These are phyloP conservation scores for Suillus ampliporus DNA, from an alignment of 768 basidiomycete species.

Conservation along the genomic window DNA sequence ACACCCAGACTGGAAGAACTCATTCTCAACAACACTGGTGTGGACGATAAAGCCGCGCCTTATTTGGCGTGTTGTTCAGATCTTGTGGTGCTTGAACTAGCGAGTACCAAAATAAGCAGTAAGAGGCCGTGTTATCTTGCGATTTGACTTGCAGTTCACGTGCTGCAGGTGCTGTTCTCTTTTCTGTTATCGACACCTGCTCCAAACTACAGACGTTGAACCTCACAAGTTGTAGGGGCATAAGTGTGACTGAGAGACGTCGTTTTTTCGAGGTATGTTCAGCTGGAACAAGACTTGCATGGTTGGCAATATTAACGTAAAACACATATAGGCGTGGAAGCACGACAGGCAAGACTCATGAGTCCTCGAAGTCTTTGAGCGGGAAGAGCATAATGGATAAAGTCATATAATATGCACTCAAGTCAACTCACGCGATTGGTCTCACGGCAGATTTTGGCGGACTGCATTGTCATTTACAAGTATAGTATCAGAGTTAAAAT, in stretches of 20 bases:
- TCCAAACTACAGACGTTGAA: slow-evolving; percentile 56
- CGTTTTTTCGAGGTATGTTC: slow-evolving; percentile 66
- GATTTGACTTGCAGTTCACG: slow-evolving; percentile 1
- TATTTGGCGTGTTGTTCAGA: slow-evolving; percentile 58
- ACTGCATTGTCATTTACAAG: not conserved
- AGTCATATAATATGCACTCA: not conserved
- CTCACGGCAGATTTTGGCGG: not conserved
- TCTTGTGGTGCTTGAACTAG: slow-evolving; percentile 55
- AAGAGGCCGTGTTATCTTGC: slow-evolving; percentile 22
- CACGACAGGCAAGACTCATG: slow-evolving; percentile 18
- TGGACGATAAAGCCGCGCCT: slow-evolving; percentile 60
- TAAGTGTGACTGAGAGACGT: slow-evolving; percentile 61
- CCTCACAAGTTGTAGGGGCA: slow-evolving; percentile 70
- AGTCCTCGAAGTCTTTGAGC: not conserved
- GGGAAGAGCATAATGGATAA: no score
- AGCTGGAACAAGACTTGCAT: not conserved
- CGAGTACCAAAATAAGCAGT: slow-evolving; percentile 67
- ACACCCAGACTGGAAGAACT: slow-evolving; percentile 53
- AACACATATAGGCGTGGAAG: slow-evolving; percentile 30
- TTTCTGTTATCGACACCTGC: slow-evolving; percentile 63
- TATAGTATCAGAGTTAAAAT: no score
- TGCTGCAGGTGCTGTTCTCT: slow-evolving; percentile 55
- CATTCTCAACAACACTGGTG: slow-evolving; percentile 60
- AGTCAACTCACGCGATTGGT: not conserved
- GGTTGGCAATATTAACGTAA: slow-evolving; percentile 5